These are phyloP conservation scores for Priceomyces carsonii DNA, from an alignment of 805 yeast species.

Conservation along the genomic window DNA sequence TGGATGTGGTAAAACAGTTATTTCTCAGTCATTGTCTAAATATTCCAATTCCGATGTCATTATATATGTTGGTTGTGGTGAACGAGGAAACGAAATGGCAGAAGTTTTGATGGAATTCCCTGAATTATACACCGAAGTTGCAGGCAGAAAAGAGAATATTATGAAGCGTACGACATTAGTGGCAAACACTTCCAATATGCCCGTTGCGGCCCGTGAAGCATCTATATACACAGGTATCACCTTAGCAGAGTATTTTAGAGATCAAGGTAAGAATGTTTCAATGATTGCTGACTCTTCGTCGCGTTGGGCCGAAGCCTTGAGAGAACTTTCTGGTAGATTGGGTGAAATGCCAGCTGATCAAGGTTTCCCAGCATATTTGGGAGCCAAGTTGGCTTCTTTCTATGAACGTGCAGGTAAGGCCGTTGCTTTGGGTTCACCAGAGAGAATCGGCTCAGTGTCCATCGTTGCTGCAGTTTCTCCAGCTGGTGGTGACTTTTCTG, in stretches of 20 bases:
- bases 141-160: constrained; percentile 95
- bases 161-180: constrained; percentile 99
- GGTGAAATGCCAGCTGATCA: constrained; percentile 99
- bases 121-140: constrained; percentile 85
- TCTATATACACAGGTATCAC: constrained; percentile 99
- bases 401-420: constrained; percentile 99
- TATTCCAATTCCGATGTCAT: constrained; percentile 97
- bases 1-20: constrained; percentile 99
- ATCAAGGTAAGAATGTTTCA: constrained; percentile 97
- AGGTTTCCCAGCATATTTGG: constrained; percentile 99
- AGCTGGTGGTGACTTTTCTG: constrained; percentile 99
- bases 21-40: constrained; percentile 95
- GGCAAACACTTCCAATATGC: constrained; percentile 99
- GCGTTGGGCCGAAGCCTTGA: constrained; percentile 99
- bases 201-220: constrained; percentile 99
- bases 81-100: constrained; percentile 99
- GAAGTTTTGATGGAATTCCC: constrained; percentile 99
- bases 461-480: constrained; percentile 99
- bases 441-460: constrained; percentile 96
- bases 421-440: constrained; percentile 92
- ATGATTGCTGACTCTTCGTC: constrained; percentile 99
- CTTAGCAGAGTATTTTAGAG: constrained; percentile 98
- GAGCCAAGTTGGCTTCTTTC: constrained; percentile 98
- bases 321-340: constrained; percentile 99
- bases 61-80: constrained; percentile 94